Evolutionary conservation across 371 early-diverging fungal genomes (phyloP), one percentile per base, ranked within the genome.

Genomic region (Rhizopus sp.): DNA sequence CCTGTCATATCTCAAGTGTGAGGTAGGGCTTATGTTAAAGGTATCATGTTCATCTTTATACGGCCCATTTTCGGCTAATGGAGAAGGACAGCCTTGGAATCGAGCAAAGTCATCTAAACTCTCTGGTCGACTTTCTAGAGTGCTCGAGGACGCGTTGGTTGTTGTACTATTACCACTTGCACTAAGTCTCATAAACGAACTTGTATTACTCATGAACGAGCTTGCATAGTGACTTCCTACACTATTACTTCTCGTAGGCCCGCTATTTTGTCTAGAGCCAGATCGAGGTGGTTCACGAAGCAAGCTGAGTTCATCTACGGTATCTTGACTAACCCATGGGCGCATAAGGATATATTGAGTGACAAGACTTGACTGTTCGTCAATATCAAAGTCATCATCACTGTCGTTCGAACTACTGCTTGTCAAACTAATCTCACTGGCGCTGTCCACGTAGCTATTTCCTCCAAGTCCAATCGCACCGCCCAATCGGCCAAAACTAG

Each of bases 301-400:
- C 8, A 75, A 62, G 42, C 86, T 85, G 51, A 91, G 53, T 59
- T 88, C 88, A 64, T 91, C 91, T n/a, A 89, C 81, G 50, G 86
- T 88, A 34, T 83, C 78, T 62, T 91, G 88, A 31, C 81, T 73
- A 3, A 85, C 77, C 77, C 77, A 77, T 6, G 73, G 66, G 7
- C 77, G 71, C 71, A 70, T 77, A 53, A 77, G 49, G 2, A 91
- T 72, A 69, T 89, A 89, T 46, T 91, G 91, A 12, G 81, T 77
- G 44, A 88, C 78, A 41, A 83, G 50, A 17, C 35, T 55, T 30
- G 78, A 72, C 46, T 75, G 76, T 40, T 75, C 68, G 8, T 49
- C 50, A 41, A 62, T 53, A 23, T 64, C 58, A 50, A 72, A 66
- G 17, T 72, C 70, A 6, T 69, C 76, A 61, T 50, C 35, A 33